Conservation (phyloP, 148 eudicot genomes). For the Rhododendron vialii region DNA sequence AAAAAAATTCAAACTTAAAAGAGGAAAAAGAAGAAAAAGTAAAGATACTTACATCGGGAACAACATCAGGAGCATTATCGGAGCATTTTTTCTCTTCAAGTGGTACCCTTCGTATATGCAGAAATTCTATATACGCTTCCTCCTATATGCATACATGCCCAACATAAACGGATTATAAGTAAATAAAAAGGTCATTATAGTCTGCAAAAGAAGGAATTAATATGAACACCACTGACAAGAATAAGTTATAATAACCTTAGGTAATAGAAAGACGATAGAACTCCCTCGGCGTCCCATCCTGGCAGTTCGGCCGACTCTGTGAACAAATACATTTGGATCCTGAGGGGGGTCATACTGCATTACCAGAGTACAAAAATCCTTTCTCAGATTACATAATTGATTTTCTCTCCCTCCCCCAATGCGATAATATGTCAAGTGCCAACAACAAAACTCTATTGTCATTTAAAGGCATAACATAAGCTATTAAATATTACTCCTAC, state of each 20-base stretch:
- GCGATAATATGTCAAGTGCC: background rate
- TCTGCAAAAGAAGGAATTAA: background rate
- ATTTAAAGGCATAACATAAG: background rate
- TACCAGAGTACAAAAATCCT: constrained; percentile 14
- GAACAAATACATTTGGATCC: constrained; percentile 85
- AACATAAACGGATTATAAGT: background rate
- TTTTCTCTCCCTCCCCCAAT: background rate
- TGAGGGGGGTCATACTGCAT: constrained; percentile 96
- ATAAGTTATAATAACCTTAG: constrained; percentile 49
- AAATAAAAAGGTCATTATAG: background rate
- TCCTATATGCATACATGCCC: constrained; percentile 39
- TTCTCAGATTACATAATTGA: background rate
- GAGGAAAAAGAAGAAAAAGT: background rate
- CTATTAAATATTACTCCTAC: background rate
- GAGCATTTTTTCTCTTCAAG: constrained; percentile 60
- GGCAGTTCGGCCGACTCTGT: constrained; percentile 96
- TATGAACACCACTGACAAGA: background rate
- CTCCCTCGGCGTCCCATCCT: constrained; percentile 86
- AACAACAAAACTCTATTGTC: background rate
- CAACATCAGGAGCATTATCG: constrained; percentile 50
- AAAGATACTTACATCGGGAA: constrained; percentile 51
- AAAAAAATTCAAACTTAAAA: background rate
- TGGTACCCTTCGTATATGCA: constrained; percentile 57
- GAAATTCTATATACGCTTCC: constrained; percentile 77
- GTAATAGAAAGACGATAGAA: constrained; percentile 70